phyloP scores from a whole-genome alignment of 345 rosid genomes.

The Pugionium dolabratum region DNA sequence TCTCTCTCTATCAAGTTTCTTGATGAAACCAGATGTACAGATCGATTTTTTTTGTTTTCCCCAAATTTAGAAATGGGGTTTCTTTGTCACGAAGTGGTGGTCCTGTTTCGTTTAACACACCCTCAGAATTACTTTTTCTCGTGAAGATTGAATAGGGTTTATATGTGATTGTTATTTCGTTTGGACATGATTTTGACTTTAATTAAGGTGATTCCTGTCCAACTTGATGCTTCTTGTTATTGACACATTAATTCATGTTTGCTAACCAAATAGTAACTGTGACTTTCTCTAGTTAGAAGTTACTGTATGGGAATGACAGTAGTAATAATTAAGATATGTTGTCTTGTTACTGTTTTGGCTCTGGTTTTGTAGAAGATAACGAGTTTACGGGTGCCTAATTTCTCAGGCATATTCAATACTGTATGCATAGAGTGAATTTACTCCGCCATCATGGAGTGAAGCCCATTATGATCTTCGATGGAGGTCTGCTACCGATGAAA shows the following conservation, averaged over 20 bases:
- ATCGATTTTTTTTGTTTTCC: conserved; percentile 11
- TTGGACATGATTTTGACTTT: background rate
- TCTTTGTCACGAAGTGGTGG: background rate
- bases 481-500: conserved; percentile 93
- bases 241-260: conserved; percentile 4
- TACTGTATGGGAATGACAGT: background rate
- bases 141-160: background rate
- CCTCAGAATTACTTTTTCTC: conserved; percentile 7
- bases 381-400: conserved; percentile 28
- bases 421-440: conserved; percentile 93
- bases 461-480: conserved; percentile 91
- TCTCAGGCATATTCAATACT: conserved; percentile 83
- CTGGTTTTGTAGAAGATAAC: conserved; percentile 23
- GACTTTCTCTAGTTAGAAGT: background rate
- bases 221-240: background rate
- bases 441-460: conserved; percentile 80
- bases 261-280: background rate
- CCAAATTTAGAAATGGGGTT: conserved; percentile 21
- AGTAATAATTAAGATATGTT: conserved; percentile 7
- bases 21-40: conserved; percentile 1
- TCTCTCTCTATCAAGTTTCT: conserved; percentile 3
- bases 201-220: background rate
- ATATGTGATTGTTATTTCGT: background rate
- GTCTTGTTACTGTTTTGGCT: conserved; percentile 25
- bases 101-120: background rate